Percentiles rank a stretch among this genome's conserved stretches.
phyloP scores from a whole-genome alignment of 371 early-diverging fungal genomes.

The Choanephora cucurbitarum region DNA sequence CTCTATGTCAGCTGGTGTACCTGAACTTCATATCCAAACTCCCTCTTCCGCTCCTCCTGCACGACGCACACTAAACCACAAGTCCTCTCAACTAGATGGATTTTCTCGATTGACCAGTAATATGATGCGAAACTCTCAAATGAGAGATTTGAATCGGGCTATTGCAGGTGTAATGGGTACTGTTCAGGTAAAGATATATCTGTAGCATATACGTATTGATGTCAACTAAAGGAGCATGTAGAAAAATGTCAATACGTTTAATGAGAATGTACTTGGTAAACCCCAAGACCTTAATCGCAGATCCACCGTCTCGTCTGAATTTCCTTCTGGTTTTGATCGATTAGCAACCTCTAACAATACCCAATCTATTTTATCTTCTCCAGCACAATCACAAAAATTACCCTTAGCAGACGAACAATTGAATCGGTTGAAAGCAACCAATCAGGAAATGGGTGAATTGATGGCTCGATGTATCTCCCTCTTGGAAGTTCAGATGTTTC shows the following conservation, averaged over 20 bases:
- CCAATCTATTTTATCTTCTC: background rate
- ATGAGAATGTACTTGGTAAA: conserved; percentile 37
- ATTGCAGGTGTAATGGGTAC: conserved; percentile 61
- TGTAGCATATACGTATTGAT: no score
- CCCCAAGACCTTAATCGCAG: conserved; percentile 20
- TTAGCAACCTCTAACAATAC: background rate
- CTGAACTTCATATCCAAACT: background rate
- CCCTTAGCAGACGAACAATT: background rate
- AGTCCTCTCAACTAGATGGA: conserved; percentile 24
- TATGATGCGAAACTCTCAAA: conserved; percentile 66
- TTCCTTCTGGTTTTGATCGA: conserved; percentile 40
- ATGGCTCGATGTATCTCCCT: conserved; percentile 56
- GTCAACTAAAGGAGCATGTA: no score
- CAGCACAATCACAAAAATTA: no score
- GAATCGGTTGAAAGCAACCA: conserved; percentile 27
- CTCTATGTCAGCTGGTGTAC: conserved; percentile 32
- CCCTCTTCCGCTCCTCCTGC: background rate
- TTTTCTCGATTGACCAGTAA: conserved; percentile 44
- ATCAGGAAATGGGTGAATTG: conserved; percentile 55
- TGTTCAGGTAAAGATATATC: conserved; percentile 42
- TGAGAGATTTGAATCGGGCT: conserved; percentile 62
- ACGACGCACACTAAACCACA: conserved; percentile 21
- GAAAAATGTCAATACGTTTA: conserved; percentile 52
- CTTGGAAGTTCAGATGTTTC: conserved; percentile 53
- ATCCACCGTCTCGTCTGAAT: conserved; percentile 37